Conservation (phyloP, 306 rosid genomes). For the Quercus dentata region DNA sequence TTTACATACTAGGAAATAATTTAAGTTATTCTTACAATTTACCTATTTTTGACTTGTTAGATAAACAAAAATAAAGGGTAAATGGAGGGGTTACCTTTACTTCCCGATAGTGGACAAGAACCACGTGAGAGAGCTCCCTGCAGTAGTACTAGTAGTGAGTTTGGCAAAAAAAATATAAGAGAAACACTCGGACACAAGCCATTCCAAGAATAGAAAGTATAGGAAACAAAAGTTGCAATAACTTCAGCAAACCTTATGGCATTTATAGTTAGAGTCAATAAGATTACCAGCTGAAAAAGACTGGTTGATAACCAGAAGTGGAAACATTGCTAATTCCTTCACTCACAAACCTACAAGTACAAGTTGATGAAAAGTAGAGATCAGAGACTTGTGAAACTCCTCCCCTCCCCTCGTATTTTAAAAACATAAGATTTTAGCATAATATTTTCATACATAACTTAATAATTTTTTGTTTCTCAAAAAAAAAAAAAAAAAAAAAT, state of each 20-base stretch:
- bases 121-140: slow-evolving; percentile 87
- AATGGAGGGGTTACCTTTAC: slow-evolving; percentile 53
- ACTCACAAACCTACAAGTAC: not conserved
- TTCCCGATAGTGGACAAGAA: slow-evolving; percentile 76
- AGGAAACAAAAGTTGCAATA: slow-evolving; percentile 17
- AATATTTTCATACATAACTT: too few species aligned
- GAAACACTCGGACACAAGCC: not conserved
- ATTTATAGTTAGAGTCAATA: too few species aligned
- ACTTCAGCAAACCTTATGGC: slow-evolving; percentile 7
- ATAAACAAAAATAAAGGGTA: too few species aligned
- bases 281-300: too few species aligned
- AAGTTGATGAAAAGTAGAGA: not conserved
- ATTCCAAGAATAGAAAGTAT: slow-evolving; percentile 1
- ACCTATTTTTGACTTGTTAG: not conserved
- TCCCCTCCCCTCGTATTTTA: too few species aligned
- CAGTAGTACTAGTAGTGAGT: slow-evolving; percentile 20
- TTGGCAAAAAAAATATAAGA: slow-evolving; percentile 20
- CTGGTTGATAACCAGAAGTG: not conserved
- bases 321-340: not conserved
- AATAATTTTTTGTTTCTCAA: too few species aligned
- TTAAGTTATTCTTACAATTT: not conserved
- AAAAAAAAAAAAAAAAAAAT: too few species aligned
- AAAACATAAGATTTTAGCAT: too few species aligned
- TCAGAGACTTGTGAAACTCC: too few species aligned
- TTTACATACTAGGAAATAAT: not conserved